Base-by-base conservation (phyloP, 2,329 filamentous ascomycete genomes). In the Elsinoe fawcettii region DNA sequence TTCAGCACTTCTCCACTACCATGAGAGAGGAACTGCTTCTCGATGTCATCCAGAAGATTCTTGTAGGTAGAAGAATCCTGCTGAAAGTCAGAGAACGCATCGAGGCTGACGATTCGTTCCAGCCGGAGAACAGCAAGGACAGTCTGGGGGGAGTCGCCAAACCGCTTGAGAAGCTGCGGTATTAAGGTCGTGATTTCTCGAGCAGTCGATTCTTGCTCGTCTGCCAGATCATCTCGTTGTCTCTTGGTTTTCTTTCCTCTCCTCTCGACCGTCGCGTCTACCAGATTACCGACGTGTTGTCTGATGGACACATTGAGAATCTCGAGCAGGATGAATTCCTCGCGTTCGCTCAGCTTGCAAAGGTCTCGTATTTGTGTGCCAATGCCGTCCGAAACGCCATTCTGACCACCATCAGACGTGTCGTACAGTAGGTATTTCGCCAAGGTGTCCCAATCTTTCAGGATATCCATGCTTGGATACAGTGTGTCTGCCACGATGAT, bases 391-490 rank as follows among this genome's bases (percentile, higher is more conserved):
- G 80, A 79, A 2, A 78, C 70, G 62, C 77, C 71, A 64, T 84
- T 75, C 69, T 82, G 68, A 66, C 73, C 62, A 36, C 65, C 62
- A 27, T 70, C 67, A 0, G 90, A 93, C 70, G 97, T 91, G 66
- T 99, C 93, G 68, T 89, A 95, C 1, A 99, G 77, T 5, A 99
- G 80, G 70, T 96, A 99, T 14, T 90, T 90, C 23, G 90, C 87
- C 58, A 99, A 73, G 3, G 87, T 80, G 67, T 95, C 88, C 93
- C 93, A 99, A 58, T 90, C 84, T 63, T 84, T 82, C 27, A 96
- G 80, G 64, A 93, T 89, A 0, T 83, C 77, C 60, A 96, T 81
- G 64, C 87, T 86, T 61, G 93, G 88, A 65, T 89, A 95, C 3
- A 97, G 78, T 0, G 85, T 87, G 69, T 95, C 88, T 0, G 90